Percentiles rank a stretch among this genome's conserved stretches.
Evolutionary conservation across 1,284 basidiomycete genomes (phyloP).

Genomic region (Ganoderma resinaceum): DNA sequence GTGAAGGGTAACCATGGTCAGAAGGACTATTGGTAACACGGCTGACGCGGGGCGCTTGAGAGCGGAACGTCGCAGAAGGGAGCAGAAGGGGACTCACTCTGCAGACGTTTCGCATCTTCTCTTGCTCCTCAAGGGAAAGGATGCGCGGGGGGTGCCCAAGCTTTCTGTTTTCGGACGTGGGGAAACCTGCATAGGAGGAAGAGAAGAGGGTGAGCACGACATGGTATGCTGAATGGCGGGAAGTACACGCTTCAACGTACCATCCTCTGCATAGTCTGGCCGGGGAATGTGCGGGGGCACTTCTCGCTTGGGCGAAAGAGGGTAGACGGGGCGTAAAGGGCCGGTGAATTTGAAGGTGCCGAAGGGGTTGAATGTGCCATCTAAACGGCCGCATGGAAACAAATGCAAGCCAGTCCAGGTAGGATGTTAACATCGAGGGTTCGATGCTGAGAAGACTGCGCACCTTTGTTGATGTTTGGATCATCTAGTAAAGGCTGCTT

Average conservation of each 20-base stretch:
- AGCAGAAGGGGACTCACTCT: conserved; percentile 55
- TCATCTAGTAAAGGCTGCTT: conserved; percentile 43
- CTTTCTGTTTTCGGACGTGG: conserved; percentile 63
- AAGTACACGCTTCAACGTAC: conserved; percentile 50
- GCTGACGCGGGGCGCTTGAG: conserved; percentile 29
- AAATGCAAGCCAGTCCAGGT: neutral
- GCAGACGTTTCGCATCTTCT: conserved; percentile 82
- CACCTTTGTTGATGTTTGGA: conserved; percentile 43
- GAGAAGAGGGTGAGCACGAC: conserved; percentile 30
- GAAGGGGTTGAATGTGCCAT: conserved; percentile 80
- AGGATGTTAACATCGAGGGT: neutral
- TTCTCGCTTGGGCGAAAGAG: conserved; percentile 70
- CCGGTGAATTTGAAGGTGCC: conserved; percentile 74
- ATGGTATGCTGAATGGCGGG: conserved; percentile 35
- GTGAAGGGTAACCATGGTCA: conserved; percentile 21
- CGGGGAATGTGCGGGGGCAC: conserved; percentile 80
- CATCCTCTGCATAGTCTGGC: conserved; percentile 82
- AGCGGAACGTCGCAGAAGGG: conserved; percentile 29
- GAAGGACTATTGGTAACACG: conserved; percentile 23
- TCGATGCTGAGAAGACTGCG: neutral
- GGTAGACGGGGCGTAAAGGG: conserved; percentile 76
- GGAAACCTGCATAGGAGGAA: conserved; percentile 55
- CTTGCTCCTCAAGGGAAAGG: conserved; percentile 70
- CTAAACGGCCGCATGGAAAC: conserved; percentile 42
- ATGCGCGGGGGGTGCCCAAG: conserved; percentile 71